Evolutionary conservation across 306 rosid species (phyloP).

Genomic region (Gleditsia sinensis): DNA sequence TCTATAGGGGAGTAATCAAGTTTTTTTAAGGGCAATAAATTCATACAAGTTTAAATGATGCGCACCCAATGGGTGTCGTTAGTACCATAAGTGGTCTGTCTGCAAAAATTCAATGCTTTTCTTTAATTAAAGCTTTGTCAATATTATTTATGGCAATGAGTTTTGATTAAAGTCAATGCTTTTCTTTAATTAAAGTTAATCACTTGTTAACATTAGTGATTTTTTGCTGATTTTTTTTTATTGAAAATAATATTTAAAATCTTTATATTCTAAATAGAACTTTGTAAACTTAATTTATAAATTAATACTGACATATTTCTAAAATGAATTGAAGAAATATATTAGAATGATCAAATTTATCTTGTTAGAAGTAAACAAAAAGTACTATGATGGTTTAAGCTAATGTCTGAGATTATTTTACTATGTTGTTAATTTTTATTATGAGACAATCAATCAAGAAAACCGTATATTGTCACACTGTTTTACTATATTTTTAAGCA

Average conservation of each 20-base stretch:
- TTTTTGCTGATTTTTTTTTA: conserved; percentile 1
- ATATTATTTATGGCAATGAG: background rate
- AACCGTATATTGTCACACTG: too few species aligned
- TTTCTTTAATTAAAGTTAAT: too few species aligned
- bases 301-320: too few species aligned
- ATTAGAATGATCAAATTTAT: background rate
- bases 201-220: too few species aligned
- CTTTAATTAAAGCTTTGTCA: background rate
- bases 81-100: conserved; percentile 85
- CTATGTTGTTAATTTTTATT: background rate
- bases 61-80: conserved; percentile 91
- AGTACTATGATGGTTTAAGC: background rate
- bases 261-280: background rate
- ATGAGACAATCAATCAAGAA: background rate
- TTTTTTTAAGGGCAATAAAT: conserved; percentile 32
- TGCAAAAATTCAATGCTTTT: background rate
- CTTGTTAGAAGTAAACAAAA: background rate
- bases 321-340: too few species aligned
- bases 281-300: too few species aligned
- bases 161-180: background rate
- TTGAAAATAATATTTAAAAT: background rate
- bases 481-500: background rate
- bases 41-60: conserved; percentile 82
- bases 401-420: too few species aligned
- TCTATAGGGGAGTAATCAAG: too few species aligned